A percentile compares a stretch with the other conserved stretches of the same genome.
phyloP scores from a whole-genome alignment of 805 yeast genomes.

The Saturnispora gosingensis region DNA sequence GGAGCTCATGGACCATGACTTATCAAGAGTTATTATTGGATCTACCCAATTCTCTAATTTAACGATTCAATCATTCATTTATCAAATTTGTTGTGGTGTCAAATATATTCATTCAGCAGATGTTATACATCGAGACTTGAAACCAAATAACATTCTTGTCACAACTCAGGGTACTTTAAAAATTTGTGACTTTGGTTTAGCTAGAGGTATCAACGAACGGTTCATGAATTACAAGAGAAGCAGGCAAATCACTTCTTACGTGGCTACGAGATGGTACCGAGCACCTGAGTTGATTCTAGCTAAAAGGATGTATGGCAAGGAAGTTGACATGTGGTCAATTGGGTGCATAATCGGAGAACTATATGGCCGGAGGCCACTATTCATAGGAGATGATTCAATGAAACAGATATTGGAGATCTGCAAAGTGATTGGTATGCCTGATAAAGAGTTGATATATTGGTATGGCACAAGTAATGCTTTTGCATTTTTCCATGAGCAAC shows the following conservation, averaged over 20 bases:
- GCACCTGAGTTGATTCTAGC: constrained; percentile 84
- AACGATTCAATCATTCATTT: constrained; percentile 66
- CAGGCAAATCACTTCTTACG: constrained; percentile 59
- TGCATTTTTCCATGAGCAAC: constrained; percentile 37
- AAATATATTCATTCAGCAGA: constrained; percentile 88
- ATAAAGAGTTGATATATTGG: constrained; percentile 32
- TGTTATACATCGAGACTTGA: constrained; percentile 85
- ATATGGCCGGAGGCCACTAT: constrained; percentile 70
- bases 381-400: constrained; percentile 62
- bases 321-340: constrained; percentile 86
- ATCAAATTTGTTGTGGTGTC: constrained; percentile 79
- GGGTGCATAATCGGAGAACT: constrained; percentile 88
- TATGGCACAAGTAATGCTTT: constrained; percentile 40
- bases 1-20: constrained; percentile 74
- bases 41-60: constrained; percentile 72
- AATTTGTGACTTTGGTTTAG: constrained; percentile 90
- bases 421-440: constrained; percentile 65
- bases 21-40: constrained; percentile 72
- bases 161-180: constrained; percentile 66
- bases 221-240: constrained; percentile 16
- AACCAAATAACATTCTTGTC: constrained; percentile 83
- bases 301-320: constrained; percentile 47
- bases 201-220: constrained; percentile 53
- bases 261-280: constrained; percentile 92
- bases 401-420: constrained; percentile 66